phyloP scores from a whole-genome alignment of 805 yeast species.

The Myxozyma udenii region DNA sequence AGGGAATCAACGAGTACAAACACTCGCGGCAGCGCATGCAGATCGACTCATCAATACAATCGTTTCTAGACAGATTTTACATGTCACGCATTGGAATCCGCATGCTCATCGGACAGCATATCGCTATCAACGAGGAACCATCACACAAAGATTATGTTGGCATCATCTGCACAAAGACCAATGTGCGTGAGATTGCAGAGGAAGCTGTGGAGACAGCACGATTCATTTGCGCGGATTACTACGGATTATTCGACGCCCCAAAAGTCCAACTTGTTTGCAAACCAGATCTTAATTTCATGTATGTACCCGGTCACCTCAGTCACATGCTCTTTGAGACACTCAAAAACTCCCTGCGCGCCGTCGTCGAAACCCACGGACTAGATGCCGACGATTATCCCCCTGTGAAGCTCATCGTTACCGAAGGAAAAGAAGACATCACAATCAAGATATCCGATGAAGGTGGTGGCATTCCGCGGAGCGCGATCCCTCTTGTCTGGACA shows the following conservation, averaged over 20 bases:
- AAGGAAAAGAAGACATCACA: constrained; percentile 87
- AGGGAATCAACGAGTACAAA: constrained; percentile 91
- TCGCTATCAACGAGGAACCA: constrained; percentile 72
- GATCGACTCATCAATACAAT: constrained; percentile 71
- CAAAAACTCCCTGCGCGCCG: constrained; percentile 83
- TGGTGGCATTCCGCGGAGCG: constrained; percentile 85
- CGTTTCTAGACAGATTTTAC: constrained; percentile 79
- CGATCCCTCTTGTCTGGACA: constrained; percentile 84
- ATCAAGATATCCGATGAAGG: constrained; percentile 90
- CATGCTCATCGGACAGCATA: constrained; percentile 92
- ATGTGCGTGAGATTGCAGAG: constrained; percentile 75
- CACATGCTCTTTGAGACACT: constrained; percentile 88
- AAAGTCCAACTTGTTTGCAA: constrained; percentile 75
- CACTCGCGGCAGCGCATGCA: constrained; percentile 45
- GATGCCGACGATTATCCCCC: constrained; percentile 74
- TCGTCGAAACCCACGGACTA: constrained; percentile 73
- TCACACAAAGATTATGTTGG: constrained; percentile 71
- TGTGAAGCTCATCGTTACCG: constrained; percentile 79
- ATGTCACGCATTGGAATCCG: constrained; percentile 89
- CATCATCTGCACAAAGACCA: constrained; percentile 80
- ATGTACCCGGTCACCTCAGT: constrained; percentile 87
- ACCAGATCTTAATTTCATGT: constrained; percentile 75
- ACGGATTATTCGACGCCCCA: constrained; percentile 83
- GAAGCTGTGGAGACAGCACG: constrained; percentile 89
- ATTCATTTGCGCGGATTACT: constrained; percentile 87